phyloP scores from a whole-genome alignment of 495 filamentous ascomycete species.

The Penicillium nucicola region DNA sequence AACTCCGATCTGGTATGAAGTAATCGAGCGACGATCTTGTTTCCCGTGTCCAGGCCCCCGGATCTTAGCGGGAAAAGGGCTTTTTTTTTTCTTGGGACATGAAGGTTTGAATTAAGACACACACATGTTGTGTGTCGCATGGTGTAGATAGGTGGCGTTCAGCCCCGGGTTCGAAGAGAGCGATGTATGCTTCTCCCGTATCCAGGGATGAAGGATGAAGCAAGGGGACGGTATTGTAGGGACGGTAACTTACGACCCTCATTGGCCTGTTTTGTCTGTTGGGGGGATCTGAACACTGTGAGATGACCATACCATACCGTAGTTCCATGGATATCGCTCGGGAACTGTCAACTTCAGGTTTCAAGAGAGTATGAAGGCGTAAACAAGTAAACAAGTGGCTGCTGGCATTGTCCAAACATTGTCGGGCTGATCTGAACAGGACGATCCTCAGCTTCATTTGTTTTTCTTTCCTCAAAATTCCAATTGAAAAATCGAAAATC shows the following conservation, averaged over 20 bases:
- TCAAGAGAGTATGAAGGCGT: not conserved
- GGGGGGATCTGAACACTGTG: not conserved
- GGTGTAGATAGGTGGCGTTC: constrained; percentile 14
- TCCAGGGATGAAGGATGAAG: constrained; percentile 12
- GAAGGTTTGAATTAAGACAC: no score
- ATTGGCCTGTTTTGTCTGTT: no score
- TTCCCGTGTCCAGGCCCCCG: constrained; percentile 21
- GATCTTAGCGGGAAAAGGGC: constrained; percentile 5
- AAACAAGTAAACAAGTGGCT: constrained; percentile 1
- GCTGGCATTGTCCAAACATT: no score
- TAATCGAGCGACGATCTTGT: constrained; percentile 8
- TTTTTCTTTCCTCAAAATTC: no score
- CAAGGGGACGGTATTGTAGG: not conserved
- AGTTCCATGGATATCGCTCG: constrained; percentile 19
- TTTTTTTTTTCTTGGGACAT: no score
- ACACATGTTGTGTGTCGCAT: constrained; percentile 1
- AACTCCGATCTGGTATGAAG: constrained; percentile 8
- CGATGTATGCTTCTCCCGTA: not conserved
- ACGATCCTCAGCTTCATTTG: constrained; percentile 32
- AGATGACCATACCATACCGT: not conserved
- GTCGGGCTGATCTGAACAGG: no score
- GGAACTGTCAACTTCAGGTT: constrained; percentile 13
- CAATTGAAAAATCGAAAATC: no score
- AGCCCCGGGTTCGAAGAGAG: constrained; percentile 18
- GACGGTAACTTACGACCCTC: not conserved